Evolutionary conservation across 2,329 filamentous ascomycete genomes (phyloP).

Genomic region (Chalaropsis ovoidea): DNA sequence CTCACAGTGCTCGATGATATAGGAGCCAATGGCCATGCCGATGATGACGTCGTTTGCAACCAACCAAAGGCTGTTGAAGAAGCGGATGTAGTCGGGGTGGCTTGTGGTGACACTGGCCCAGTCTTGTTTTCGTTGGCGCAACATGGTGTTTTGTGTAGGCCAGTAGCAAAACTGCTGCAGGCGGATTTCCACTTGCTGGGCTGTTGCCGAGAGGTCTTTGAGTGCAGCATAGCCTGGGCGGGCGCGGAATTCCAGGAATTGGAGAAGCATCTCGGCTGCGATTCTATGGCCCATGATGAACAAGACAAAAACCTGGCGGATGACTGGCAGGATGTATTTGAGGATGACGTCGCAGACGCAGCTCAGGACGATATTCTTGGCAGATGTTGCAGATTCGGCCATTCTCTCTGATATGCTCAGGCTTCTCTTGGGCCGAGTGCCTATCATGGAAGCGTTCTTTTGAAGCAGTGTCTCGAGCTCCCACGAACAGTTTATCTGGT

Average conservation of each 20-base stretch:
- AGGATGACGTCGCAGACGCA: constrained; percentile 61
- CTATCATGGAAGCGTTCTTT: constrained; percentile 78
- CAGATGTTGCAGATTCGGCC: constrained; percentile 80
- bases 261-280: constrained; percentile 66
- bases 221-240: constrained; percentile 70
- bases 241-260: constrained; percentile 73
- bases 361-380: constrained; percentile 63
- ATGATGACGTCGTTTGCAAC: constrained; percentile 98
- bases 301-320: constrained; percentile 64
- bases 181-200: constrained; percentile 93
- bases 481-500: constrained; percentile 92
- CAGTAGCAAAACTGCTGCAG: constrained; percentile 98
- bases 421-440: constrained; percentile 67
- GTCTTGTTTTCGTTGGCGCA: constrained; percentile 79
- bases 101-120: constrained; percentile 94
- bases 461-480: constrained; percentile 79
- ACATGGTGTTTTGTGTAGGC: constrained; percentile 89
- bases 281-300: constrained; percentile 69
- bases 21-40: constrained; percentile 88
- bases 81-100: constrained; percentile 95
- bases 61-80: constrained; percentile 97
- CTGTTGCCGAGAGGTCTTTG: constrained; percentile 92
- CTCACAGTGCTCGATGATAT: constrained; percentile 87
- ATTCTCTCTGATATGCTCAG: constrained; percentile 91
- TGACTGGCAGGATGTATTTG: constrained; percentile 66